Evolutionary conservation across 805 yeast species (phyloP).

Genomic region (Wickerhamomyces mucosus): DNA sequence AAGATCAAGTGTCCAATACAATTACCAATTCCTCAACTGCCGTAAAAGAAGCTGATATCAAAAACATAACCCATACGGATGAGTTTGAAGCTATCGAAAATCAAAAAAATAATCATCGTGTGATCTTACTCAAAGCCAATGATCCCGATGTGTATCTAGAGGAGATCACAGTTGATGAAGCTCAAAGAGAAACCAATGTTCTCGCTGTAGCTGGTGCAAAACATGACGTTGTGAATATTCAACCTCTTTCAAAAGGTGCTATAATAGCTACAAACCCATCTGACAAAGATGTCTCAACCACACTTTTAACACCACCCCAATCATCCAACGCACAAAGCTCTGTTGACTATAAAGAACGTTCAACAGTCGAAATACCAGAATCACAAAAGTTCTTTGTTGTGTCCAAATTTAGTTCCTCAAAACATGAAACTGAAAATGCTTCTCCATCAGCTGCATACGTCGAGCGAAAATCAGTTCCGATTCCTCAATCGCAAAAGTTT

Average conservation of each 20-base stretch:
- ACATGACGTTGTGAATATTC: conserved; percentile 5
- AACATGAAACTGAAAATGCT: too few relatives aligned
- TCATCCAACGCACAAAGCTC: too few relatives aligned
- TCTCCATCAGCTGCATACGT: too few relatives aligned
- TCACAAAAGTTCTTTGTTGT: conserved; percentile 13
- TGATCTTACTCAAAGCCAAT: conserved; percentile 5
- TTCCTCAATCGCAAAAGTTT: too few relatives aligned
- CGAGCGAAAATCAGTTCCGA: too few relatives aligned
- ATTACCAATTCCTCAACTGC: neutral
- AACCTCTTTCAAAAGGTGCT: too few relatives aligned
- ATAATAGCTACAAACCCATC: neutral
- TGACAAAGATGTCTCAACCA: neutral
- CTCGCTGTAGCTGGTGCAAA: conserved; percentile 9
- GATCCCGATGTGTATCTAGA: conserved; percentile 8
- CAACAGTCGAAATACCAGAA: conserved; percentile 15
- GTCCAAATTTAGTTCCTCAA: too few relatives aligned
- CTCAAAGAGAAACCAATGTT: conserved; percentile 11
- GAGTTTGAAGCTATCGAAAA: conserved; percentile 5
- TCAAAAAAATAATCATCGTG: conserved; percentile 8
- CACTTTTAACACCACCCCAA: too few relatives aligned
- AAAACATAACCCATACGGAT: conserved; percentile 9
- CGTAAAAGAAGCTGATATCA: conserved; percentile 4
- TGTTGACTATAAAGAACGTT: too few relatives aligned
- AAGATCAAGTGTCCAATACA: too few relatives aligned
- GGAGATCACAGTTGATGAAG: conserved; percentile 12